Conservation (phyloP, 345 rosid species). For the Ricinus communis region DNA sequence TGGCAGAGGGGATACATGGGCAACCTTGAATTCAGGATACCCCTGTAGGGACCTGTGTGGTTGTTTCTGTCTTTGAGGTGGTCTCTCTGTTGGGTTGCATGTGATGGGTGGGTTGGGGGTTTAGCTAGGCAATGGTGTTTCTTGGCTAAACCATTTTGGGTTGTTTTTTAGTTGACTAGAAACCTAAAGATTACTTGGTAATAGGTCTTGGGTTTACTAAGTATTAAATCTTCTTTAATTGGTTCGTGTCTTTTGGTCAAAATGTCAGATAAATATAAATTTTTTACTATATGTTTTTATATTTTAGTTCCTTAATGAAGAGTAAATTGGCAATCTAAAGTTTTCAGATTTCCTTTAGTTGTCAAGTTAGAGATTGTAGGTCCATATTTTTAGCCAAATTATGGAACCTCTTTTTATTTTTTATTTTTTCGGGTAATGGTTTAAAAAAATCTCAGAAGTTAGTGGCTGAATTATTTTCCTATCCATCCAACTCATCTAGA, state of each 20-base stretch:
- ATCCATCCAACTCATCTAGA: background rate
- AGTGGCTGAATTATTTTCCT: slow-evolving; percentile 1
- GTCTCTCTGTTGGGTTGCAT: too few species aligned
- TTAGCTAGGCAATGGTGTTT: too few species aligned
- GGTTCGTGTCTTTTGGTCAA: slow-evolving; percentile 3
- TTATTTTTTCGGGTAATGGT: too few species aligned
- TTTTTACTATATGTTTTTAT: background rate
- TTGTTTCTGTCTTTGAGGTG: slow-evolving; percentile 8
- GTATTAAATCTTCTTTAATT: too few species aligned
- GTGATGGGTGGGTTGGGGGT: too few species aligned
- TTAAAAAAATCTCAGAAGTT: background rate
- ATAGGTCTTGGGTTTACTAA: background rate
- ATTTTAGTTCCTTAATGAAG: background rate
- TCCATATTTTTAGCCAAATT: background rate
- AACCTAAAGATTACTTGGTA: too few species aligned
- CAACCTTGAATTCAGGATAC: background rate
- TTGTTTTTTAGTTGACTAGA: too few species aligned
- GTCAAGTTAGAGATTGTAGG: background rate
- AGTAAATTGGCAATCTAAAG: background rate
- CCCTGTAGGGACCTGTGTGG: background rate
- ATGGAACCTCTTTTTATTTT: too few species aligned
- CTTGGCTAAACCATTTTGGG: too few species aligned
- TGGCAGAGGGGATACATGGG: background rate
- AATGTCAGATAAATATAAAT: slow-evolving; percentile 27
- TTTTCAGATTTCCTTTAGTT: background rate